These are phyloP conservation scores for Fragaria nilgerrensis DNA, from an alignment of 306 rosid genomes.

Conservation along the genomic window DNA sequence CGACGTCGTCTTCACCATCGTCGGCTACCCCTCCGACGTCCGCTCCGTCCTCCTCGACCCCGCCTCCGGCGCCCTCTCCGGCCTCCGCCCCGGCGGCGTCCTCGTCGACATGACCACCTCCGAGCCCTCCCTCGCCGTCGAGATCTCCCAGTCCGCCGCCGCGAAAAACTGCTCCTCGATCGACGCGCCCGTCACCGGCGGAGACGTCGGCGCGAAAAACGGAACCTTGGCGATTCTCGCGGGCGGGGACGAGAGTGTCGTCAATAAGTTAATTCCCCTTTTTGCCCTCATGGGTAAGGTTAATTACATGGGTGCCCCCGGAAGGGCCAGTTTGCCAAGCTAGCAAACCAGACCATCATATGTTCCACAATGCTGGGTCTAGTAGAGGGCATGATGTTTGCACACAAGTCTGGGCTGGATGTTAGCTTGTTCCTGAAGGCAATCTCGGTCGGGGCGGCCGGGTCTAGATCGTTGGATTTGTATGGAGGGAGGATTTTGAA, in stretches of 20 bases:
- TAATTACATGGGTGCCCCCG: slow-evolving; percentile 78
- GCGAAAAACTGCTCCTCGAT: slow-evolving; percentile 51
- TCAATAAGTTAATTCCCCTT: slow-evolving; percentile 38
- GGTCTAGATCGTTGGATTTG: slow-evolving; percentile 61
- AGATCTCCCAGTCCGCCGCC: slow-evolving; percentile 53
- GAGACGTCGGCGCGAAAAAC: slow-evolving; percentile 75
- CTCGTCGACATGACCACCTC: slow-evolving; percentile 95
- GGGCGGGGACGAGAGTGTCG: slow-evolving; percentile 56
- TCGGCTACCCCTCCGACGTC: slow-evolving; percentile 92
- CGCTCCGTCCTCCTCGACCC: slow-evolving; percentile 78
- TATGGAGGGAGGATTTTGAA: slow-evolving; percentile 59
- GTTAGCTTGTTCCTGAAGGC: slow-evolving; percentile 63
- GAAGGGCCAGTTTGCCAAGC: slow-evolving; percentile 87
- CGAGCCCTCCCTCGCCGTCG: slow-evolving; percentile 85
- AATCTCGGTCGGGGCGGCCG: slow-evolving; percentile 72
- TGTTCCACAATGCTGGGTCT: slow-evolving; percentile 83
- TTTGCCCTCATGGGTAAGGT: slow-evolving; percentile 65
- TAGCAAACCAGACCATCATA: slow-evolving; percentile 73
- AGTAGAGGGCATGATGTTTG: slow-evolving; percentile 85
- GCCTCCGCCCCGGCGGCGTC: slow-evolving; percentile 72
- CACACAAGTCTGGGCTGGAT: slow-evolving; percentile 76
- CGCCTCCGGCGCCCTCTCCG: slow-evolving; percentile 68
- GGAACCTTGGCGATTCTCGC: slow-evolving; percentile 75
- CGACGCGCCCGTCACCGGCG: slow-evolving; percentile 93
- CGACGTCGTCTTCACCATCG: slow-evolving; percentile 85